These are phyloP conservation scores for Ceratocystis cacaofunesta DNA, from an alignment of 2,329 filamentous ascomycete species.

Conservation along the genomic window DNA sequence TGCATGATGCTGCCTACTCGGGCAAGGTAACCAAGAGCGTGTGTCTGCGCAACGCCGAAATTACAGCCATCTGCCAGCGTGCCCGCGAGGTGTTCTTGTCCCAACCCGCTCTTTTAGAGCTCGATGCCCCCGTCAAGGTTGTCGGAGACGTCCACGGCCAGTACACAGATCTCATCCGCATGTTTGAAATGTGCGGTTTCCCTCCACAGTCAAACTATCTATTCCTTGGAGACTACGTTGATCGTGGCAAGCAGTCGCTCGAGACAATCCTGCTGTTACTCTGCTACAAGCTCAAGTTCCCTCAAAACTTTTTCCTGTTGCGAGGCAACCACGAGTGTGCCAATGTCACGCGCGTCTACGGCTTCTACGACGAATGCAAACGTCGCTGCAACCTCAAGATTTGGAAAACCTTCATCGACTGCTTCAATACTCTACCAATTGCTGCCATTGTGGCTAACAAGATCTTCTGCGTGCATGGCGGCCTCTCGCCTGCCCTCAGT, in stretches of 20 bases:
- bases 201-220: constrained; percentile 84
- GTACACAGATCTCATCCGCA: constrained; percentile 86
- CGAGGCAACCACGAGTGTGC: constrained; percentile 95
- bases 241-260: constrained; percentile 86
- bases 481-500: constrained; percentile 75
- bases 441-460: constrained; percentile 94
- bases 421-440: constrained; percentile 89
- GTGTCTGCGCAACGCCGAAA: constrained; percentile 94
- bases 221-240: constrained; percentile 91
- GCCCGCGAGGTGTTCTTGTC: constrained; percentile 79
- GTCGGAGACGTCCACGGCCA: constrained; percentile 95
- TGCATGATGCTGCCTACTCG: constrained; percentile 87
- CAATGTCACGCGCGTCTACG: constrained; percentile 88
- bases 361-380: constrained; percentile 98
- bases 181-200: constrained; percentile 98
- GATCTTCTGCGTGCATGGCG: constrained; percentile 95
- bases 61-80: constrained; percentile 79
- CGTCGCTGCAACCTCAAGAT: constrained; percentile 90
- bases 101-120: constrained; percentile 80
- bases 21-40: constrained; percentile 97
- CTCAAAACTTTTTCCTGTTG: constrained; percentile 91
- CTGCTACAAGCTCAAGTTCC: constrained; percentile 95
- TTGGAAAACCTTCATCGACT: constrained; percentile 96
- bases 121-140: constrained; percentile 92
- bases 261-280: constrained; percentile 86